phyloP scores from a whole-genome alignment of 495 filamentous ascomycete species.

The Apiosordaria backusii region DNA sequence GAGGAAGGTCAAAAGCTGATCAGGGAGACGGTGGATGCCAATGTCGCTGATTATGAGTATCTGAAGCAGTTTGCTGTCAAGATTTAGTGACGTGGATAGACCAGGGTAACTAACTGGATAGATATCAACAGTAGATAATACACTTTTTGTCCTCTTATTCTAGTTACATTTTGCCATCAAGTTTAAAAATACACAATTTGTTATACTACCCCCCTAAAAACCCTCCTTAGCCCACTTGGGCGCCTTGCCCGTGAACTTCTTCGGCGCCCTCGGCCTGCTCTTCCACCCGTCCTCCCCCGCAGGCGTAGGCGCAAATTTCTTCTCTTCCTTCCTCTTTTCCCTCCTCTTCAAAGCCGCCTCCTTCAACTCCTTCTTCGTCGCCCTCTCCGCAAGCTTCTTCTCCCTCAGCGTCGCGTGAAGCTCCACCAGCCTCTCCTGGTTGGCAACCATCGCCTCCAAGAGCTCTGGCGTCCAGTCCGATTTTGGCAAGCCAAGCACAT shows the following conservation, averaged over 20 bases:
- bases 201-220: not conserved
- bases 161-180: not conserved
- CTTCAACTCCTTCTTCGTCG: not conserved
- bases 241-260: not conserved
- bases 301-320: not conserved
- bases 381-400: not conserved
- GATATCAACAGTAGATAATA: not conserved
- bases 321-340: not conserved
- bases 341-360: not conserved
- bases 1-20: slow-evolving; percentile 72
- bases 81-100: slow-evolving; percentile 17
- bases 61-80: slow-evolving; percentile 80
- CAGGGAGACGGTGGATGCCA: slow-evolving; percentile 69
- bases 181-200: not conserved
- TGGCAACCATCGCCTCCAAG: not conserved
- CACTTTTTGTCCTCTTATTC: not conserved
- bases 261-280: not conserved
- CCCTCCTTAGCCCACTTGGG: not conserved
- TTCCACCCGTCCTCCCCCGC: not conserved
- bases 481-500: slow-evolving; percentile 41
- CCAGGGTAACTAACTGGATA: not conserved
- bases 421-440: slow-evolving; percentile 17
- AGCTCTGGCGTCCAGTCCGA: slow-evolving; percentile 28
- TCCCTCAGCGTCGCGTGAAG: not conserved
- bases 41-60: slow-evolving; percentile 84